Evolutionary conservation across 1,284 basidiomycete genomes (phyloP).

Genomic region (Hemileia vastatrix): DNA sequence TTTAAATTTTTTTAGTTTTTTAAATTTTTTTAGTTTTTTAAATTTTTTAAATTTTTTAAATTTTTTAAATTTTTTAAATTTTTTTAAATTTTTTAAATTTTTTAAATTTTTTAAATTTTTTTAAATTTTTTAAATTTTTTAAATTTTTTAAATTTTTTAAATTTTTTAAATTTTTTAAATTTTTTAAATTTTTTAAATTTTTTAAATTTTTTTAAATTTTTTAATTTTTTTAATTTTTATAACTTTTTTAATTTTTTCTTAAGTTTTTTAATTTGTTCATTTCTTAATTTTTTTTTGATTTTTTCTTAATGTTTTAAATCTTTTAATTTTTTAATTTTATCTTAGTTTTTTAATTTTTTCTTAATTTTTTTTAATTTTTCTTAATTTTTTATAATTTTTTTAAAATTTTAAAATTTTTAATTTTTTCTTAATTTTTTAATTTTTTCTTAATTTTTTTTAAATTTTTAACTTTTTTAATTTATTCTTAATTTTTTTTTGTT

Average conservation of each 20-base stretch:
- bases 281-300: background rate
- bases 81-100: background rate
- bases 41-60: background rate
- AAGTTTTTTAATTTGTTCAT: background rate
- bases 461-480: no score
- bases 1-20: background rate
- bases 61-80: background rate
- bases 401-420: no score
- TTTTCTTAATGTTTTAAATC: background rate
- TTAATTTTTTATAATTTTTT: no score
- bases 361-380: no score
- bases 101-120: background rate
- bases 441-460: no score
- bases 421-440: no score
- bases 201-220: background rate
- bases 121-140: background rate
- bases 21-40: background rate
- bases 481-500: no score
- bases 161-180: background rate
- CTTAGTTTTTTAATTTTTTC: no score
- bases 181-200: background rate
- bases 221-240: background rate
- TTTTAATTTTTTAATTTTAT: no score
- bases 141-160: background rate
- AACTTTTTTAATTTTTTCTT: background rate